A percentile compares a stretch with the other conserved stretches of the same genome.
These are phyloP conservation scores for Trypanosoma cruzi DNA, from an alignment of 208 protist species.

Conservation along the genomic window DNA sequence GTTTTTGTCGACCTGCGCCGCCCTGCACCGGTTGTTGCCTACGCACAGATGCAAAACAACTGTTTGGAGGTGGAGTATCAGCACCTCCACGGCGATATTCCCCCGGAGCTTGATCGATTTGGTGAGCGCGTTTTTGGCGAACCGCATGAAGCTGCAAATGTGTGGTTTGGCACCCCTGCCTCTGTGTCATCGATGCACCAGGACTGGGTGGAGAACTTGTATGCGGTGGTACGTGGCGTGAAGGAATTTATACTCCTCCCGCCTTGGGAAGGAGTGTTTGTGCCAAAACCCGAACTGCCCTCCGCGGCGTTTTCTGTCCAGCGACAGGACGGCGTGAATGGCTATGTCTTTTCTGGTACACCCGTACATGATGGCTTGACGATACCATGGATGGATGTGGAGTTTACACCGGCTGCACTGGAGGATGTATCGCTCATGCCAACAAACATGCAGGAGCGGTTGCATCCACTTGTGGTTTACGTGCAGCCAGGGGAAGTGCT, in stretches of 20 bases:
- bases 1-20: conserved; percentile 66
- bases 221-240: conserved; percentile 85
- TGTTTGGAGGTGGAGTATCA: conserved; percentile 82
- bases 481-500: conserved; percentile 88
- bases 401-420: conserved; percentile 58
- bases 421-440: conserved; percentile 25
- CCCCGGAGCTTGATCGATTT: conserved; percentile 53
- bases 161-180: conserved; percentile 88
- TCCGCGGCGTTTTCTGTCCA: conserved; percentile 59
- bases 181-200: conserved; percentile 90
- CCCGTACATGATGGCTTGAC: conserved; percentile 58
- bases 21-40: conserved; percentile 50
- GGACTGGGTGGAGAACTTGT: conserved; percentile 94
- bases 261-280: conserved; percentile 84
- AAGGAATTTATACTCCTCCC: conserved; percentile 92
- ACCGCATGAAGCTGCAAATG: conserved; percentile 81
- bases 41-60: conserved; percentile 93
- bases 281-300: conserved; percentile 83
- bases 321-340: conserved; percentile 19
- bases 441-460: conserved; percentile 25
- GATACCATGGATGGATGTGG: conserved; percentile 90
- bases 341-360: conserved; percentile 46
- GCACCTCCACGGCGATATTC: conserved; percentile 70
- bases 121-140: conserved; percentile 70
- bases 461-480: conserved; percentile 74